Evolutionary conservation across 495 filamentous ascomycete genomes (phyloP).

Genomic region (Penicillium cinerascens): DNA sequence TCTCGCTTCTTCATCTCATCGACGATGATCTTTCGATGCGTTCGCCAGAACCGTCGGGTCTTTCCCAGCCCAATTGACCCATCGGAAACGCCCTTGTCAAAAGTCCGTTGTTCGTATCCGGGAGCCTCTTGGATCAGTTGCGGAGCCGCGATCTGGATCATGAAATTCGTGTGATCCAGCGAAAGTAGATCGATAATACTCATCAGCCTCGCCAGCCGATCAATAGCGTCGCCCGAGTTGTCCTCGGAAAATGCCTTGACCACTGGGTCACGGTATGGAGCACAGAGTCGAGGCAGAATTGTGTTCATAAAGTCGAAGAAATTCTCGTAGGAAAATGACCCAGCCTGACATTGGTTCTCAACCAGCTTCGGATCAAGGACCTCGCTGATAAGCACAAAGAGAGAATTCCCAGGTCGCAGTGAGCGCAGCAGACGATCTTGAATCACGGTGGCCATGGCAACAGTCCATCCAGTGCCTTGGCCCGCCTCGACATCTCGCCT

Average conservation of each 20-base stretch:
- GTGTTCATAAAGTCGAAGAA: slow-evolving; percentile 89
- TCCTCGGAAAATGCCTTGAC: slow-evolving; percentile 76
- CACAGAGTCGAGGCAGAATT: slow-evolving; percentile 90
- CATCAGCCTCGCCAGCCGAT: slow-evolving; percentile 77
- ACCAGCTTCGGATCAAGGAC: slow-evolving; percentile 78
- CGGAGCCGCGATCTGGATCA: slow-evolving; percentile 76
- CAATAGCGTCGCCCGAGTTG: slow-evolving; percentile 73
- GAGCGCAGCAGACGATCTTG: slow-evolving; percentile 78
- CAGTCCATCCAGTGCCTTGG: slow-evolving; percentile 70
- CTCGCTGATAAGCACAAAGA: slow-evolving; percentile 81
- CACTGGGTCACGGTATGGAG: slow-evolving; percentile 81
- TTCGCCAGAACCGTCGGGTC: slow-evolving; percentile 69
- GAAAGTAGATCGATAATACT: slow-evolving; percentile 85
- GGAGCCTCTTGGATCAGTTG: slow-evolving; percentile 76
- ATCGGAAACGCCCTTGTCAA: slow-evolving; percentile 64
- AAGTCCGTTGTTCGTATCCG: slow-evolving; percentile 75
- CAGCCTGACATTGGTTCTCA: slow-evolving; percentile 68
- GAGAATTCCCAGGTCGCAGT: slow-evolving; percentile 71
- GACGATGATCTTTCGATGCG: slow-evolving; percentile 62
- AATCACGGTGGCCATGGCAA: slow-evolving; percentile 81
- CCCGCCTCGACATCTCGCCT: slow-evolving; percentile 66
- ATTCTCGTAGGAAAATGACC: slow-evolving; percentile 86
- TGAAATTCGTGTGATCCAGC: slow-evolving; percentile 94
- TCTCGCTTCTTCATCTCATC: slow-evolving; percentile 71
- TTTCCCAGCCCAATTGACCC: slow-evolving; percentile 55